Conservation (phyloP, 257 asterid genomes). For the Forsythia suspensa region DNA sequence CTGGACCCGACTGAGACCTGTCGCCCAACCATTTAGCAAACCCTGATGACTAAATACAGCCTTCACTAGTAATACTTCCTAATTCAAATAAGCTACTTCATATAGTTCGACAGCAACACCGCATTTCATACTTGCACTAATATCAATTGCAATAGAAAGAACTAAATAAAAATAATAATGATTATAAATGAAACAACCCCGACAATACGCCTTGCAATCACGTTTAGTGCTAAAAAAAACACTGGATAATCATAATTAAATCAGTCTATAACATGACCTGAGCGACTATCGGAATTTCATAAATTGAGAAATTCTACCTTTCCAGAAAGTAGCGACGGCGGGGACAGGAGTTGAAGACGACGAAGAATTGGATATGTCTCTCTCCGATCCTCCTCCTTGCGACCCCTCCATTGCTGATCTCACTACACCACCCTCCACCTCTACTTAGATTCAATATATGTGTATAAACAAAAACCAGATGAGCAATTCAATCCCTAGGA, state of each 20-base stretch:
- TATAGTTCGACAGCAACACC: not conserved
- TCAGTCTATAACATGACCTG: not conserved
- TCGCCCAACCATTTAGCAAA: not conserved
- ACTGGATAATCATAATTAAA: not conserved
- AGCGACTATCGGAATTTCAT: not conserved
- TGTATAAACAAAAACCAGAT: not conserved
- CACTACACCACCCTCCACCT: not conserved
- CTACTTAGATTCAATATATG: not conserved
- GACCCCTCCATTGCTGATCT: conserved; percentile 68
- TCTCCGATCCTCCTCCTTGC: conserved; percentile 76
- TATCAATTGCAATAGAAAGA: not conserved
- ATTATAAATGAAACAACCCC: not conserved
- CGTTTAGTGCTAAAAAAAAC: not conserved
- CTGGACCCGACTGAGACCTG: not conserved
- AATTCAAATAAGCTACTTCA: not conserved
- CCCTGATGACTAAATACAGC: not conserved
- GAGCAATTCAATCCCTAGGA: not conserved
- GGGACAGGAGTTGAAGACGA: conserved; percentile 68
- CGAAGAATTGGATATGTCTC: conserved; percentile 67
- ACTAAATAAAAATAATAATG: not conserved
- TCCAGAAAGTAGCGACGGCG: conserved; percentile 87
- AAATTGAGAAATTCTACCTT: conserved; percentile 48
- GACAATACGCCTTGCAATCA: not conserved
- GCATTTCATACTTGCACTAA: not conserved
- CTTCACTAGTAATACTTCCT: not conserved